phyloP scores from a whole-genome alignment of 306 rosid species.

The Echinosophora koreensis region DNA sequence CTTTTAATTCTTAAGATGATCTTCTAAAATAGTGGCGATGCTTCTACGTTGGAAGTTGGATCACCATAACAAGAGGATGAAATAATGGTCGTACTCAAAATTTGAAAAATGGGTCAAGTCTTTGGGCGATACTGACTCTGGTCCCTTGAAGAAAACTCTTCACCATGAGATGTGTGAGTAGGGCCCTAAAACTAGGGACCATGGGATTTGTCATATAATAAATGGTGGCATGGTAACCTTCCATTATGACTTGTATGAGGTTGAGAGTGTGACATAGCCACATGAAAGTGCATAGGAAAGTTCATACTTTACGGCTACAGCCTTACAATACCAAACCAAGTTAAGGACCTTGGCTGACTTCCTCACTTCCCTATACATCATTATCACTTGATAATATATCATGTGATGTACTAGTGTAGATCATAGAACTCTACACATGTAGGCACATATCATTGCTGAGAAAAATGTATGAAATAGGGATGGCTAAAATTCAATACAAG shows the following conservation, averaged over 20 bases:
- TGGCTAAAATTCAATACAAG: too few relatives aligned
- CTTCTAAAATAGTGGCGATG: slow-evolving; percentile 39
- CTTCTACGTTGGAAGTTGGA: not conserved
- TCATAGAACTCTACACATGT: too few relatives aligned
- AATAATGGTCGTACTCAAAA: slow-evolving; percentile 35
- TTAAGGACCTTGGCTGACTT: too few relatives aligned
- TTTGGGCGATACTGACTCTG: slow-evolving; percentile 20
- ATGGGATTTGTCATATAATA: not conserved
- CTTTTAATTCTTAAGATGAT: not conserved
- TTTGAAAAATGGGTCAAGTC: slow-evolving; percentile 28
- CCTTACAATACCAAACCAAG: too few relatives aligned
- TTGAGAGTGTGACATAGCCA: not conserved
- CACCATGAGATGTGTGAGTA: not conserved
- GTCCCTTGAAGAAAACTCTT: slow-evolving; percentile 37
- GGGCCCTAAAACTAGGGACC: not conserved
- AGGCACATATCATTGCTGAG: too few relatives aligned
- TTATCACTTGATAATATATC: too few relatives aligned
- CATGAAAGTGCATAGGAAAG: not conserved
- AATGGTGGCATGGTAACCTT: not conserved
- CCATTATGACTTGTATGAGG: slow-evolving; percentile 9
- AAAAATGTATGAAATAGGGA: too few relatives aligned
- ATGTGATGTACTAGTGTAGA: too few relatives aligned
- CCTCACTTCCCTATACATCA: too few relatives aligned
- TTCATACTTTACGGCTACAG: slow-evolving; percentile 40
- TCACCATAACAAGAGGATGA: slow-evolving; percentile 20